phyloP scores from a whole-genome alignment of 2,329 filamentous ascomycete genomes.

The Scytalidium sp. region DNA sequence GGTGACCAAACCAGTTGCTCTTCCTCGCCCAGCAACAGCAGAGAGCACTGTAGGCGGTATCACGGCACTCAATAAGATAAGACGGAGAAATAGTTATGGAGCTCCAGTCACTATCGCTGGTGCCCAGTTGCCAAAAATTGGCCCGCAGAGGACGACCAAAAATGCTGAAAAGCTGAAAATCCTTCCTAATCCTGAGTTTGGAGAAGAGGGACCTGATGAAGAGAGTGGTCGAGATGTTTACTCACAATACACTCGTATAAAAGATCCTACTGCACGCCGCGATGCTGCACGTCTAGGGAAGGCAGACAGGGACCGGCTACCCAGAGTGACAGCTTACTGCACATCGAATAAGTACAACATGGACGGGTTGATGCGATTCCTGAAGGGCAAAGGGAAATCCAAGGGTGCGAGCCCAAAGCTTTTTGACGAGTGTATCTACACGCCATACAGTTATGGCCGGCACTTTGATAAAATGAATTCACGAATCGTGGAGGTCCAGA shows the following conservation, averaged over 20 bases:
- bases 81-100: conserved; percentile 81
- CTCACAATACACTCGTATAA: conserved; percentile 95
- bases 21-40: conserved; percentile 31
- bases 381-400: conserved; percentile 78
- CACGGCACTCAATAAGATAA: conserved; percentile 75
- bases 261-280: conserved; percentile 87
- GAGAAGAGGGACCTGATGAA: conserved; percentile 74
- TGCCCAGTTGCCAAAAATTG: conserved; percentile 64
- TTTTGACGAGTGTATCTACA: conserved; percentile 97
- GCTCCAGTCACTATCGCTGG: conserved; percentile 34
- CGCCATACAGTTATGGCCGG: conserved; percentile 79
- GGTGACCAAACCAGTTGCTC: conserved; percentile 32
- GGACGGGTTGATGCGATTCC: conserved; percentile 82
- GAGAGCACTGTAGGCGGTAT: conserved; percentile 4
- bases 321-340: conserved; percentile 93
- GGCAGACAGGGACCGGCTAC: conserved; percentile 81
- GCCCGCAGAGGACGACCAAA: conserved; percentile 91
- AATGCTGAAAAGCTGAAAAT: conserved; percentile 96
- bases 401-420: conserved; percentile 83
- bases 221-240: conserved; percentile 95
- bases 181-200: conserved; percentile 85
- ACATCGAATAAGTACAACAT: conserved; percentile 90
- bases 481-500: conserved; percentile 21
- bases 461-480: conserved; percentile 26
- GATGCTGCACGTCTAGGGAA: conserved; percentile 93